Base-by-base conservation (phyloP, 805 yeast genomes). In the Saturnispora serradocipensis region DNA sequence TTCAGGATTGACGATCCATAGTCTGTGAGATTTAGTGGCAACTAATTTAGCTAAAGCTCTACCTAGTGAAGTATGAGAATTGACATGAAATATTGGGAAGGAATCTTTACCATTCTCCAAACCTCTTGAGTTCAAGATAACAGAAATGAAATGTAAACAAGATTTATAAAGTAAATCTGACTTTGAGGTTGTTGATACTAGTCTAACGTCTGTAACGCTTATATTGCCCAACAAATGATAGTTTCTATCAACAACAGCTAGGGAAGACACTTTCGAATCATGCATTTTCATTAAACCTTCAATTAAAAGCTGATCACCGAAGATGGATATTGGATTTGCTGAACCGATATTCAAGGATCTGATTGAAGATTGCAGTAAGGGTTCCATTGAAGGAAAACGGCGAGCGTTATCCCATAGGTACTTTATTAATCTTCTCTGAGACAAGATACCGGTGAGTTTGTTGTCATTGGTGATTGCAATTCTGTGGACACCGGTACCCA, bases 401-500 rank as follows among this genome's bases (percentile, higher is more conserved):
- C 96, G 77, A 30, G 95, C 95, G 65, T 93, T 88, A 53, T 88
- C 95, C 97, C 98, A 91, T 51, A 91, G 71, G 66, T 79, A 91
- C 60, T 80, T 80, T 50, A 91, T 78, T 59, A 88, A 72, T 61
- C 98, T 79, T 66, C 99, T 82, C 70, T 91, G 99, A 0, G 97
- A 88, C 45, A 93, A 72, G 11, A 91, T 80, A 53, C 98, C 98
- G 2, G 85, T 80, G 47, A 90, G 81, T 54, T 74, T 73, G 24
- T 77, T 72, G 46, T 72, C 67, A 46, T 72, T 75, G 16, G 70
- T 67, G 51, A 90, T 86, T 10, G 97, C 96, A 20, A 91, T 80
- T 63, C 99, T 76, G 69, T 93, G 99, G 3, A 90, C 96, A 20
- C 99, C 99, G 39, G 86, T 80, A n/a, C 97, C 98, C 55, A 91